Conservation (phyloP, 495 filamentous ascomycete genomes). For the Neurospora sp. region DNA sequence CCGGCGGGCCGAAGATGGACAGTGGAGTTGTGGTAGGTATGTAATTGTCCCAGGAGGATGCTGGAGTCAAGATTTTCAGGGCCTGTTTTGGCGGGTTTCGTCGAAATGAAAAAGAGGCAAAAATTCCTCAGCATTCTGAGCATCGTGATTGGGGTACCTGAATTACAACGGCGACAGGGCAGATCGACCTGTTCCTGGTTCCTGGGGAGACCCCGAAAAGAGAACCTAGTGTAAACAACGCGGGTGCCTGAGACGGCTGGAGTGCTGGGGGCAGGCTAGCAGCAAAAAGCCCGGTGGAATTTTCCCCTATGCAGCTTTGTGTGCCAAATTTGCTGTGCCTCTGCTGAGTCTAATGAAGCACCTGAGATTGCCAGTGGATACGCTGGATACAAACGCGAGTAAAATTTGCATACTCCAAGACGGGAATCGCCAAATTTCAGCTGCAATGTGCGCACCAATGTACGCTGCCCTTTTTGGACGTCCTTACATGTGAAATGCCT, state of each 20-base stretch:
- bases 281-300: background rate
- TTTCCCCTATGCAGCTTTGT: background rate
- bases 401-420: background rate
- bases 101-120: background rate
- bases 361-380: background rate
- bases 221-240: background rate
- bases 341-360: background rate
- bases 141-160: background rate
- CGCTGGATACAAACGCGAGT: background rate
- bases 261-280: too few relatives aligned
- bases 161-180: background rate
- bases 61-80: background rate
- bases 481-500: background rate
- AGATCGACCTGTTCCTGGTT: background rate
- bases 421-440: background rate
- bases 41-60: background rate
- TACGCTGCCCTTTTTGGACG: background rate
- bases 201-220: background rate
- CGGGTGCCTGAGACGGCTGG: background rate
- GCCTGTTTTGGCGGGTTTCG: background rate
- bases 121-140: background rate
- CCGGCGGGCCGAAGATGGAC: background rate
- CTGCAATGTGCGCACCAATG: background rate
- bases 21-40: background rate
- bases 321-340: background rate